Conservation (phyloP, 2,329 filamentous ascomycete species). For the Emericellopsis cladophorae region DNA sequence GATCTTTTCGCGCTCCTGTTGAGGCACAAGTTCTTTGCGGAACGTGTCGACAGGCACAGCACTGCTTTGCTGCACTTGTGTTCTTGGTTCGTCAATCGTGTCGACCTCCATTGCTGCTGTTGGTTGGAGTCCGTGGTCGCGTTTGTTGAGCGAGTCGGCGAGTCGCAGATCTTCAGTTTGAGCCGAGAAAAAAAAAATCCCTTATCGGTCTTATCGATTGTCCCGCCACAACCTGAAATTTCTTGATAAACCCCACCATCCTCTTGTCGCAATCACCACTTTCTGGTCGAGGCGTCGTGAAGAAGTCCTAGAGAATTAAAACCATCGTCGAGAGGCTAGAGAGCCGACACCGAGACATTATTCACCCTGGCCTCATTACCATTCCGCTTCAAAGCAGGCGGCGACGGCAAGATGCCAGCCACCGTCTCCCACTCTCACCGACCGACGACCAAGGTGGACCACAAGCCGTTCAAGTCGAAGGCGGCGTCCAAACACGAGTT, state of each 20-base stretch:
- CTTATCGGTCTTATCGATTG: constrained; percentile 21
- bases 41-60: constrained; percentile 35
- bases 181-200: constrained; percentile 20
- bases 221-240: constrained; percentile 17
- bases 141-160: neutral
- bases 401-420: constrained; percentile 63
- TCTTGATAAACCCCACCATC: constrained; percentile 25
- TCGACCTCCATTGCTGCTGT: constrained; percentile 22
- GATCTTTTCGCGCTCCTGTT: constrained; percentile 35
- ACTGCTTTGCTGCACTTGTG: constrained; percentile 31
- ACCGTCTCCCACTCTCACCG: constrained; percentile 71
- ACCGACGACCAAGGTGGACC: constrained; percentile 75
- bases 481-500: constrained; percentile 81
- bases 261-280: constrained; percentile 1
- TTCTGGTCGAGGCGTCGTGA: neutral
- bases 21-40: constrained; percentile 38
- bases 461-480: constrained; percentile 88
- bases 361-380: constrained; percentile 58
- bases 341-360: neutral
- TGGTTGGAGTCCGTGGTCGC: neutral
- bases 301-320: too few species aligned
- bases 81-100: constrained; percentile 18
- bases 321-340: too few species aligned
- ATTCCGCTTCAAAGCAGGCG: constrained; percentile 77
- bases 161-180: neutral